These are phyloP conservation scores for Mycena sanguinolenta DNA, from an alignment of 768 basidiomycete genomes.

Conservation along the genomic window DNA sequence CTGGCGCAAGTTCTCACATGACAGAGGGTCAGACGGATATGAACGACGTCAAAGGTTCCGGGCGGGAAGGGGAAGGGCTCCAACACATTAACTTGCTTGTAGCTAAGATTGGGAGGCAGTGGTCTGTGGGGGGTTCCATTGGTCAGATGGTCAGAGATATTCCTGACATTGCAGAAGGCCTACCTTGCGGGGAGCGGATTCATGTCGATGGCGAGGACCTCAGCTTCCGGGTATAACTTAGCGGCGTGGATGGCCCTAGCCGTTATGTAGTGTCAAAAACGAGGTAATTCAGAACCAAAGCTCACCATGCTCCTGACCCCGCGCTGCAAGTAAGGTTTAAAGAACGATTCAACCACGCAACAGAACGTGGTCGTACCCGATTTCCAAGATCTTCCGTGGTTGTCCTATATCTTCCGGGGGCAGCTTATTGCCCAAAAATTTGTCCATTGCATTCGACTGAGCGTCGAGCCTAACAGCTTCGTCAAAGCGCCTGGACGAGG, in stretches of 20 bases:
- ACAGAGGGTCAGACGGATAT: conserved; percentile 38
- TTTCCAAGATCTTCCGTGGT: conserved; percentile 39
- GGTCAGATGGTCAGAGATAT: background rate
- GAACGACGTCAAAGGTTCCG: conserved; percentile 39
- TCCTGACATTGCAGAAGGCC: background rate
- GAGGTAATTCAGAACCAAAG: background rate
- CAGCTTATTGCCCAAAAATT: conserved; percentile 32
- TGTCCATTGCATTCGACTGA: conserved; percentile 37
- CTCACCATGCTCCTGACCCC: conserved; percentile 20
- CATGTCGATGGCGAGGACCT: too few relatives aligned
- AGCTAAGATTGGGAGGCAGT: conserved; percentile 38
- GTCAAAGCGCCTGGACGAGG: background rate
- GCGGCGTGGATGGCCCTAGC: conserved; percentile 42
- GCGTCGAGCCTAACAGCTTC: conserved; percentile 36
- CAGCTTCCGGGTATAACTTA: conserved; percentile 34
- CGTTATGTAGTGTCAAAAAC: background rate
- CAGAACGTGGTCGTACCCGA: conserved; percentile 36
- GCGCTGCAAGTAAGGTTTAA: conserved; percentile 5
- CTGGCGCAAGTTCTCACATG: conserved; percentile 32
- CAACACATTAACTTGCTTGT: conserved; percentile 35
- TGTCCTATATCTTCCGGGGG: conserved; percentile 32
- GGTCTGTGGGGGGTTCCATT: conserved; percentile 22
- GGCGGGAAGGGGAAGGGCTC: conserved; percentile 36
- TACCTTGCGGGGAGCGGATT: too few relatives aligned
- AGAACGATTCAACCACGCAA: background rate